These are phyloP conservation scores for Apiotrichum veenhuisii DNA, from an alignment of 1,284 basidiomycete genomes.

Conservation along the genomic window DNA sequence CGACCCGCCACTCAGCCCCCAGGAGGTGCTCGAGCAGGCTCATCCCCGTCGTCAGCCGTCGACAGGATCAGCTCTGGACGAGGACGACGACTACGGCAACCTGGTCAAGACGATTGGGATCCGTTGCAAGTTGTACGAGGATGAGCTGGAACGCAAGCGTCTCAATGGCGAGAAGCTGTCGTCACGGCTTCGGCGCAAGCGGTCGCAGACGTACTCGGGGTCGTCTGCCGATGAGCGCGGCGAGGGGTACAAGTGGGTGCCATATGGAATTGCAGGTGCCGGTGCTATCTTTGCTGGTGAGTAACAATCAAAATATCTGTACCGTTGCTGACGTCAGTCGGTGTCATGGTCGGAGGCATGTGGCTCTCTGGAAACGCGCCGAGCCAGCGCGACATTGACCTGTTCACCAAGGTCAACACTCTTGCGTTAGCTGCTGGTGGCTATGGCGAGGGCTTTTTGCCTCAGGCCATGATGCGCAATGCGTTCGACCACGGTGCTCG, in stretches of 20 bases:
- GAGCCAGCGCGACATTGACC: conserved; percentile 28
- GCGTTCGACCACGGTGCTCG: conserved; percentile 2
- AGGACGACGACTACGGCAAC: conserved; percentile 32
- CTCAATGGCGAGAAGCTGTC: background rate
- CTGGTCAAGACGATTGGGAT: conserved; percentile 28
- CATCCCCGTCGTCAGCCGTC: conserved; percentile 25
- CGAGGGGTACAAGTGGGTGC: background rate
- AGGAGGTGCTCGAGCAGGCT: conserved; percentile 28
- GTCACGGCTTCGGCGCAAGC: background rate
- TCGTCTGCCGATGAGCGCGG: background rate
- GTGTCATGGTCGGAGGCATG: conserved; percentile 26
- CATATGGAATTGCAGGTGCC: background rate
- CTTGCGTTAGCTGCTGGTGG: conserved; percentile 27
- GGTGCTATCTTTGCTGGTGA: background rate
- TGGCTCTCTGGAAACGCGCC: conserved; percentile 19
- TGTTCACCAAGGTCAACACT: conserved; percentile 35
- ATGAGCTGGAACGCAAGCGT: background rate
- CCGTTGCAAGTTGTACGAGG: conserved; percentile 35
- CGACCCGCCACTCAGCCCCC: conserved; percentile 22
- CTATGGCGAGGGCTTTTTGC: conserved; percentile 36
- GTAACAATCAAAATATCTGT: background rate
- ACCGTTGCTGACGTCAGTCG: conserved; percentile 21
- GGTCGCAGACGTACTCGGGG: conserved; percentile 5
- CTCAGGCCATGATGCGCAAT: conserved; percentile 6
- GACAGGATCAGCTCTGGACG: background rate